phyloP scores from a whole-genome alignment of 1,284 basidiomycete species.

The Polyporus tsugae region DNA sequence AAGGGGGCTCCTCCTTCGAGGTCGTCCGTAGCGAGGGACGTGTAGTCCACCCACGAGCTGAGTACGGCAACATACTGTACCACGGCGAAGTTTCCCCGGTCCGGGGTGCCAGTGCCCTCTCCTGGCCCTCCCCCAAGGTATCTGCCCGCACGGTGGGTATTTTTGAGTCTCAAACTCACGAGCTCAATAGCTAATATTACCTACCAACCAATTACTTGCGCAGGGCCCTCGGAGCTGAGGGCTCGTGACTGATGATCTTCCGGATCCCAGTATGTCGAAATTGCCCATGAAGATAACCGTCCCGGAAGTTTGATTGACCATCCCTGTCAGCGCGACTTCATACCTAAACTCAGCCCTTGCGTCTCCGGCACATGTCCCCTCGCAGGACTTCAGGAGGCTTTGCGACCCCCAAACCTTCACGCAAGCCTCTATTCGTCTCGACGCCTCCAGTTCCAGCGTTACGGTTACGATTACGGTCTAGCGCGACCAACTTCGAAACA shows the following conservation, averaged over 20 bases:
- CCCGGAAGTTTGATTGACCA: neutral
- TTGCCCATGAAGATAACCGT: neutral
- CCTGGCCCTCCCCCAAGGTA: neutral
- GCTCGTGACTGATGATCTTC: neutral
- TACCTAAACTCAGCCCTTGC: neutral
- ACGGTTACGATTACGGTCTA: too few relatives aligned
- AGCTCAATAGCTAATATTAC: neutral
- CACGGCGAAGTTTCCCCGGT: neutral
- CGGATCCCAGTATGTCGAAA: neutral
- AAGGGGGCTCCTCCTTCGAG: neutral
- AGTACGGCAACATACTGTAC: neutral
- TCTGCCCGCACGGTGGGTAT: neutral
- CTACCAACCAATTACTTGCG: neutral
- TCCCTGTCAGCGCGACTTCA: neutral
- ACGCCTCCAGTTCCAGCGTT: neutral
- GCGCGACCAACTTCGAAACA: too few relatives aligned
- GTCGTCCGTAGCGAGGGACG: neutral
- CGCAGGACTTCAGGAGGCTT: neutral
- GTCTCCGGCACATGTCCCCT: neutral
- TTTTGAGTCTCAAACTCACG: neutral
- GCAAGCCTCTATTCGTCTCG: neutral
- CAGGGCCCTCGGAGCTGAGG: neutral
- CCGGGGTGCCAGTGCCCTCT: neutral
- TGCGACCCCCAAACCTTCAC: neutral
- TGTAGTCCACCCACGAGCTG: neutral